phyloP scores from a whole-genome alignment of 192 early-diverging fungal species.

The Umbelopsis sp. region DNA sequence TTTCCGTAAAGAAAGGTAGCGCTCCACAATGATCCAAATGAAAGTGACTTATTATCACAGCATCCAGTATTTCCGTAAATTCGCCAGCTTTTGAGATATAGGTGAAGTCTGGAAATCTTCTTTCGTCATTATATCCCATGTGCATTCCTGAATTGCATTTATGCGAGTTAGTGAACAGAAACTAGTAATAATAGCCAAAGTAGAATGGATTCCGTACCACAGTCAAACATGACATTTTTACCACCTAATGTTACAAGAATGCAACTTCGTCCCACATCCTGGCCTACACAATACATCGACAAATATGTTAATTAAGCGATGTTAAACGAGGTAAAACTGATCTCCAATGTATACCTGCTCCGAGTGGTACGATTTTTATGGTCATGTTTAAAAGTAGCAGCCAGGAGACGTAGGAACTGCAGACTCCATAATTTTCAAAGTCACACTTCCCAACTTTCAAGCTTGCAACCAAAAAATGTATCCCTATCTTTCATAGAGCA shows the following conservation, averaged over 20 bases:
- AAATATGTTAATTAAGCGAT: too few species aligned
- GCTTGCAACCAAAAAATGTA: too few species aligned
- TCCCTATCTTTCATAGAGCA: too few species aligned
- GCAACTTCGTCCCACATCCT: conserved; percentile 87
- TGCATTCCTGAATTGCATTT: conserved; percentile 61
- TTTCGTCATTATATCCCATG: conserved; percentile 92
- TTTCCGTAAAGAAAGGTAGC: conserved; percentile 94
- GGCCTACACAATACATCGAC: conserved; percentile 58
- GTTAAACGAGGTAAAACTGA: too few species aligned
- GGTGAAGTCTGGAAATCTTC: conserved; percentile 94
- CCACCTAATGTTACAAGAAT: conserved; percentile 77
- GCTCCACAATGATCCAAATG: conserved; percentile 99
- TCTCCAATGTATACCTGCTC: conserved; percentile 39
- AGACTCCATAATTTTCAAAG: too few species aligned
- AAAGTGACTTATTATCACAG: conserved; percentile 95
- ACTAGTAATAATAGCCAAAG: neutral
- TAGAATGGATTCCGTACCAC: conserved; percentile 43
- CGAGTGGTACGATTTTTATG: conserved; percentile 68
- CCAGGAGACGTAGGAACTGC: neutral
- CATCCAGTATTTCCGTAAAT: conserved; percentile 84
- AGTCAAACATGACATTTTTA: conserved; percentile 91
- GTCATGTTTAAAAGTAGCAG: conserved; percentile 26
- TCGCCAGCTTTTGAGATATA: conserved; percentile 84
- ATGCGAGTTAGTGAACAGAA: neutral
- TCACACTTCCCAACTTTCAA: neutral